A percentile compares a stretch with the other conserved stretches of the same genome.
Evolutionary conservation across 257 asterid species (phyloP).

Genomic region (Rhazya stricta): DNA sequence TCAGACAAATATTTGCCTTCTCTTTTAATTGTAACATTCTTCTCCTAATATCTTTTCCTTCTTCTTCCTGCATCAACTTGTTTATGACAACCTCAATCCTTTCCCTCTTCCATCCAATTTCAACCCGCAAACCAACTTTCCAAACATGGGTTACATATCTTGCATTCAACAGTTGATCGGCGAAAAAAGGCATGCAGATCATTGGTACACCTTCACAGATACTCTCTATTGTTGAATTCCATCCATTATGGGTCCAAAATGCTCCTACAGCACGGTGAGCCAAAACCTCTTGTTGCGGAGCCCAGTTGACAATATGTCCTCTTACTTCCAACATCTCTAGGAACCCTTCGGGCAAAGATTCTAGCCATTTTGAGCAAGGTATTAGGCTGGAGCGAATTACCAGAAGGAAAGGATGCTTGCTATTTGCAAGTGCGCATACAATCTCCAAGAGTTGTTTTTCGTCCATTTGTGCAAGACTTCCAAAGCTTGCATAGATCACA

Average conservation of each 20-base stretch:
- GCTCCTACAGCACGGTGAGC: background rate
- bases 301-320: conserved; percentile 6
- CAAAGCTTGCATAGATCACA: conserved; percentile 29
- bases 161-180: conserved; percentile 6
- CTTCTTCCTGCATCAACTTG: conserved; percentile 23
- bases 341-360: background rate
- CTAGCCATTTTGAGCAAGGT: background rate
- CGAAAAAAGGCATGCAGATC: conserved; percentile 11
- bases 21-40: conserved; percentile 19
- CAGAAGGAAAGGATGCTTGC: conserved; percentile 37
- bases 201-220: conserved; percentile 10
- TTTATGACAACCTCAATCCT: conserved; percentile 16
- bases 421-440: conserved; percentile 20
- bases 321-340: background rate
- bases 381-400: conserved; percentile 31
- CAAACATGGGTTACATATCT: conserved; percentile 6
- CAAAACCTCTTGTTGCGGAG: background rate
- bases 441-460: conserved; percentile 19
- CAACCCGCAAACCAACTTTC: conserved; percentile 16
- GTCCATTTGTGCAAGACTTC: conserved; percentile 22
- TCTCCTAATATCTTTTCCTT: conserved; percentile 33
- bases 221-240: conserved; percentile 13
- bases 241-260: conserved; percentile 17
- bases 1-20: conserved; percentile 19
- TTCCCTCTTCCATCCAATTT: conserved; percentile 23